Base-by-base conservation (phyloP, 805 yeast species). In the Metschnikowia cerradonensis region DNA sequence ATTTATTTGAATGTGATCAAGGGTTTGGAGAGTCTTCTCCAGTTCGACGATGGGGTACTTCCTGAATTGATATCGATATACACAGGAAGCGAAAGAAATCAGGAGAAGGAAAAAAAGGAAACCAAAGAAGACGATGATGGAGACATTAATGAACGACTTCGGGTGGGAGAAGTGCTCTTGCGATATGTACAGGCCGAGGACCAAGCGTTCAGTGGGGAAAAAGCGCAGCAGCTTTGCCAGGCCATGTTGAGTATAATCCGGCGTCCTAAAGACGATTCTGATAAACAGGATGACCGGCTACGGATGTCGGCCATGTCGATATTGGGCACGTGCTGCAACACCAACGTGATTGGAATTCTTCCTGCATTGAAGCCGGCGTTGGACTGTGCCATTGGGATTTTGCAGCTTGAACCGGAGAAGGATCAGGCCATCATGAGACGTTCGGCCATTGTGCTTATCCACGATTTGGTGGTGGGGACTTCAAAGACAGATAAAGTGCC, bases 291-390 rank as follows among this genome's bases (percentile, higher is more conserved):
- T 55, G 71, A 76, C 51, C 76, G 84, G 37, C 55, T 90, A 37
- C 73, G 97, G 57, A 84, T 90, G 86, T 91, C 97, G 1, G 80
- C 96, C 0, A 78, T 91, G 82, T 88, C 97, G 0, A 66, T 94
- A 13, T 64, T 92, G n/a, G 96, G 97, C 30, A 70, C 79, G 5
- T 71, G 86, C 35, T 79, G 90, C 59, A 79, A 80, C 54, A 70
- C 70, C 1, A 81, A 82, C 52, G 84, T 90, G 0, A 48, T 67
- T 5, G 87, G 86, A 0, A 59, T 89, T 1, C 38, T 71, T 0
- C 60, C 65, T 1, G 69, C 74, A 51, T 67, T 90, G 10, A 62
- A 65, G 1, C 86, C 84, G 46, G 76, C 85, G 7, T 67, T 88
- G 41, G 97, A 90, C 61, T 83, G 95, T 61, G 82, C 88, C 0